phyloP scores from a whole-genome alignment of 1,284 basidiomycete genomes.

The Peniophora sp. region DNA sequence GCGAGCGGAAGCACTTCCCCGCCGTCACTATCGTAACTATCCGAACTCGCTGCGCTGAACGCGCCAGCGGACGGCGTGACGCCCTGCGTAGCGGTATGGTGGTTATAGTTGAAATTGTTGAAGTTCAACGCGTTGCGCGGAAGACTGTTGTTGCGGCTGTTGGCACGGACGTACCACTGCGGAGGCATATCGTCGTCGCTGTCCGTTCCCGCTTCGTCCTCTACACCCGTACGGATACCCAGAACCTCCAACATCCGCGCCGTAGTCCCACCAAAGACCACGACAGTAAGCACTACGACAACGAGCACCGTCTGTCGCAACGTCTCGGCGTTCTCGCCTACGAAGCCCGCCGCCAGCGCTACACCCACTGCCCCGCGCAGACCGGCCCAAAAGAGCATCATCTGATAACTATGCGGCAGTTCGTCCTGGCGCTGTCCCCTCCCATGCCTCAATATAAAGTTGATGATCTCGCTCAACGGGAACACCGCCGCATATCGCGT shows the following conservation, averaged over 20 bases:
- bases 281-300: slow-evolving; percentile 91
- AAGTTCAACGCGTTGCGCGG: background rate
- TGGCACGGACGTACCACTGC: slow-evolving; percentile 14
- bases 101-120: slow-evolving; percentile 46
- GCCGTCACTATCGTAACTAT: slow-evolving; percentile 69
- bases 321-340: slow-evolving; percentile 85
- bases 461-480: slow-evolving; percentile 93
- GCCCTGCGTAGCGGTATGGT: slow-evolving; percentile 33
- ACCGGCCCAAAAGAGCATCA: slow-evolving; percentile 99
- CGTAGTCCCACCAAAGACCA: slow-evolving; percentile 95
- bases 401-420: slow-evolving; percentile 91
- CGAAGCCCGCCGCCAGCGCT: slow-evolving; percentile 92
- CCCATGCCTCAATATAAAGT: slow-evolving; percentile 79
- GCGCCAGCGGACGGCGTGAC: slow-evolving; percentile 25
- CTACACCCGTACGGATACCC: slow-evolving; percentile 94
- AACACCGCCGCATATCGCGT: slow-evolving; percentile 96
- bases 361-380: slow-evolving; percentile 95
- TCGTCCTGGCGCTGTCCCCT: slow-evolving; percentile 83
- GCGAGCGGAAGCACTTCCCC: slow-evolving; percentile 74
- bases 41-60: slow-evolving; percentile 58
- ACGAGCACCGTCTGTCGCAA: slow-evolving; percentile 92
- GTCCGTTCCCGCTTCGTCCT: slow-evolving; percentile 74
- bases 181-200: slow-evolving; percentile 75
- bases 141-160: background rate
- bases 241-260: slow-evolving; percentile 94